phyloP scores from a whole-genome alignment of 208 protist genomes.

The Acanthamoeba polyphaga region DNA sequence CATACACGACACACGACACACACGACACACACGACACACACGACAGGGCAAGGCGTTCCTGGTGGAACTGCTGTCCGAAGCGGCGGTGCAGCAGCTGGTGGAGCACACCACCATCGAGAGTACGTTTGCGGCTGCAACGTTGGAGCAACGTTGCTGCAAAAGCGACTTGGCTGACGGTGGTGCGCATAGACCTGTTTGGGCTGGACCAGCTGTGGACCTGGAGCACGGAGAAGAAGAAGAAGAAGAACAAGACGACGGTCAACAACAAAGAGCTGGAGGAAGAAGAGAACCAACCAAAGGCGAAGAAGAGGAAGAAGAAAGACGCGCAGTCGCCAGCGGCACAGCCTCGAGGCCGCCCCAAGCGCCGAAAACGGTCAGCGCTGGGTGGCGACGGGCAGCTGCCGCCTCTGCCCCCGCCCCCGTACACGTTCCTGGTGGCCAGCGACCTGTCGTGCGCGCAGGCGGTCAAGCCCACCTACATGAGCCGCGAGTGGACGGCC shows the following conservation, averaged over 20 bases:
- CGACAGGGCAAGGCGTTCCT: constrained; percentile 10
- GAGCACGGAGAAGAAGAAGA: background rate
- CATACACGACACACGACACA: too few relatives aligned
- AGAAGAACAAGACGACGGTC: background rate
- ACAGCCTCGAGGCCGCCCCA: background rate
- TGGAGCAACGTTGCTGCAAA: background rate
- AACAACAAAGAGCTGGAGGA: background rate
- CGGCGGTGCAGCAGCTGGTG: background rate
- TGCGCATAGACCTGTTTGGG: background rate
- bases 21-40: too few relatives aligned
- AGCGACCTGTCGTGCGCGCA: background rate
- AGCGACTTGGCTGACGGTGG: background rate
- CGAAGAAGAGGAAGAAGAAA: background rate
- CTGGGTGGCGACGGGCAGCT: background rate
- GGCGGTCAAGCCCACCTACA: background rate
- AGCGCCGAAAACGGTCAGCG: background rate
- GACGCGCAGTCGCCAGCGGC: background rate
- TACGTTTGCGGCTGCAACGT: background rate
- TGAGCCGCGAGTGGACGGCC: background rate
- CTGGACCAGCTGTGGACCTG: background rate
- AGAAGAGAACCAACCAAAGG: too few relatives aligned
- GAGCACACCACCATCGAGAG: background rate
- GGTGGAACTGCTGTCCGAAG: background rate
- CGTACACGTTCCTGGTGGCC: constrained; percentile 27
- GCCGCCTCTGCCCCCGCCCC: background rate